Conservation (phyloP, 108 stramenopile genomes). For the Stephanodiscus minutulus region DNA sequence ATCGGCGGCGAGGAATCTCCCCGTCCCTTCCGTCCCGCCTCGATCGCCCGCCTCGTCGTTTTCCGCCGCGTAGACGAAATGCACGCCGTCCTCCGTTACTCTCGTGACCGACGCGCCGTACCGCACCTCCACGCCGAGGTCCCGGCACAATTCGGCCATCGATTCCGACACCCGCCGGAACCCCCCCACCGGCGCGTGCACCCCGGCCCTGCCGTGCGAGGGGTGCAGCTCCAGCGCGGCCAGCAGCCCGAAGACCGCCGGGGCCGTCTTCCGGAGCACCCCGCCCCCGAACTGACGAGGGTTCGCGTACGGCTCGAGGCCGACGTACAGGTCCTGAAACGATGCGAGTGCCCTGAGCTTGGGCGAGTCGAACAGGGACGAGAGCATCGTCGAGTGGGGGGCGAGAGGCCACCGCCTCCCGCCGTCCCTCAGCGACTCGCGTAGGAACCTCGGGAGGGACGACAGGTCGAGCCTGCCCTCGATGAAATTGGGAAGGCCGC, state of each 20-base stretch:
- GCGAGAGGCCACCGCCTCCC: constrained; percentile 73
- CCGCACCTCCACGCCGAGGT: constrained; percentile 59
- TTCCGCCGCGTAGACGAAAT: constrained; percentile 10
- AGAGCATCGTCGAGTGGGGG: constrained; percentile 77
- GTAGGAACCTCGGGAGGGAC: constrained; percentile 70
- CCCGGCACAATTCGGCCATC: constrained; percentile 55
- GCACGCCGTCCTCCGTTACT: constrained; percentile 60
- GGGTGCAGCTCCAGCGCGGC: constrained; percentile 91
- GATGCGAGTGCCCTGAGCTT: constrained; percentile 82
- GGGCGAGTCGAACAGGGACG: constrained; percentile 60
- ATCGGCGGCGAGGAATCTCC: constrained; percentile 69
- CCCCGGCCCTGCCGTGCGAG: constrained; percentile 66
- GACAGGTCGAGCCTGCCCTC: constrained; percentile 69
- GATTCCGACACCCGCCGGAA: constrained; percentile 73
- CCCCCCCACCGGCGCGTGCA: constrained; percentile 87
- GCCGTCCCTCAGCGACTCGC: constrained; percentile 59
- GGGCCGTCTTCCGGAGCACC: constrained; percentile 75
- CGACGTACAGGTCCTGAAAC: constrained; percentile 94
- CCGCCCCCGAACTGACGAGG: constrained; percentile 56
- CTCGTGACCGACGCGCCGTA: constrained; percentile 62
- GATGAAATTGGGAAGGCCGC: constrained; percentile 85
- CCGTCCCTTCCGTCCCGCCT: constrained; percentile 4
- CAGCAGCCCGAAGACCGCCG: constrained; percentile 90
- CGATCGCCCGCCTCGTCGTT: background rate
- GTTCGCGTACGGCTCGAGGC: constrained; percentile 80